These are phyloP conservation scores for Mallotus japonicus DNA, from an alignment of 441 rosid genomes.

Conservation along the genomic window DNA sequence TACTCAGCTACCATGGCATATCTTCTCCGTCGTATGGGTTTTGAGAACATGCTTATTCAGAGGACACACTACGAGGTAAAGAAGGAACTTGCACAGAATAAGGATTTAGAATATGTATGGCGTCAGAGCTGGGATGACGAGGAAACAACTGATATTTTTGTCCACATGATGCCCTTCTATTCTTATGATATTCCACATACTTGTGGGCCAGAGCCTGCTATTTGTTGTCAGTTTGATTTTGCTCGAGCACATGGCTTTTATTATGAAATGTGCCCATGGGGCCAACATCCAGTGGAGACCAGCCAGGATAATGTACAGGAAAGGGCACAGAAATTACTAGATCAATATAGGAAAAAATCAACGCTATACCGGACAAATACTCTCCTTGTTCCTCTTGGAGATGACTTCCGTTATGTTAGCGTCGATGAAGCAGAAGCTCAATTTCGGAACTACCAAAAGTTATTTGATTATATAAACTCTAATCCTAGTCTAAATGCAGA, in stretches of 20 bases:
- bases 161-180: slow-evolving; percentile 98
- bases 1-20: slow-evolving; percentile 98
- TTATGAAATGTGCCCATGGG: slow-evolving; percentile 89
- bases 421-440: slow-evolving; percentile 92
- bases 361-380: slow-evolving; percentile 86
- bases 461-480: slow-evolving; percentile 91
- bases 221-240: slow-evolving; percentile 98
- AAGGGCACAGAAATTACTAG: slow-evolving; percentile 75
- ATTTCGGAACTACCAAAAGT: slow-evolving; percentile 80
- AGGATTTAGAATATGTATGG: slow-evolving; percentile 91
- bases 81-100: slow-evolving; percentile 87
- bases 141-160: slow-evolving; percentile 91
- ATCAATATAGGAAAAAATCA: slow-evolving; percentile 93
- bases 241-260: slow-evolving; percentile 57
- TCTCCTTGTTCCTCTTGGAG: slow-evolving; percentile 93
- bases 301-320: slow-evolving; percentile 74
- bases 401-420: slow-evolving; percentile 87
- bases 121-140: slow-evolving; percentile 96
- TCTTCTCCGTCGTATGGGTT: slow-evolving; percentile 96
- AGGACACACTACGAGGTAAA: slow-evolving; percentile 98
- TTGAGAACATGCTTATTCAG: slow-evolving; percentile 97
- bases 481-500: slow-evolving; percentile 80
- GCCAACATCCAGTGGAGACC: slow-evolving; percentile 70
- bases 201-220: slow-evolving; percentile 98
- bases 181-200: slow-evolving; percentile 97